Evolutionary conservation across 2,329 filamentous ascomycete genomes (phyloP).

Genomic region (Penicillium corylophilum): DNA sequence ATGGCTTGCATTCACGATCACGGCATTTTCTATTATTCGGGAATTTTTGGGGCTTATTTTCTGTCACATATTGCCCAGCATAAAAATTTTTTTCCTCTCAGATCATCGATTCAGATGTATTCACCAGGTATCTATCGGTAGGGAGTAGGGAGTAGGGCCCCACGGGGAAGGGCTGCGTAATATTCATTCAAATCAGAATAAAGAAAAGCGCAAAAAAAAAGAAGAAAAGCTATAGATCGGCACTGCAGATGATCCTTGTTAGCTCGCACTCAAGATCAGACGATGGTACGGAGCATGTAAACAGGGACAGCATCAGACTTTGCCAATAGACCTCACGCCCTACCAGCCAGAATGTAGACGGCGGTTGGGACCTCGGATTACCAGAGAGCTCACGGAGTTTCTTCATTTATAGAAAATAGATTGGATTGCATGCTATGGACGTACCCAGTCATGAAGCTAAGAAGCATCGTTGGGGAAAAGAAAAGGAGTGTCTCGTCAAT

Average conservation of each 20-base stretch:
- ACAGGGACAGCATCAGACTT: conserved; percentile 37
- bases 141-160: neutral
- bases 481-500: conserved; percentile 39
- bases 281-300: neutral
- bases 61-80: conserved; percentile 19
- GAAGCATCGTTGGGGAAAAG: conserved; percentile 12
- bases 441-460: conserved; percentile 16
- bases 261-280: neutral
- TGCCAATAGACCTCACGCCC: conserved; percentile 46
- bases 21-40: conserved; percentile 7
- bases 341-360: conserved; percentile 35
- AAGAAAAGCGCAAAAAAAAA: neutral
- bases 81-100: neutral
- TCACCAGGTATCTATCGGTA: neutral
- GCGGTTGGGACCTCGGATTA: conserved; percentile 49
- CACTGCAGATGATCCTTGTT: neutral
- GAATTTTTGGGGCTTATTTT: conserved; percentile 14
- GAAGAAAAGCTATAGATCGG: neutral
- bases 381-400: conserved; percentile 43
- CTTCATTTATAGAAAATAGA: conserved; percentile 31
- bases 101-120: neutral
- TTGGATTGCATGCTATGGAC: conserved; percentile 13
- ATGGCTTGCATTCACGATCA: conserved; percentile 17
- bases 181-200: neutral
- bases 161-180: neutral